phyloP scores from a whole-genome alignment of 371 early-diverging fungal genomes.

The Rhizopus sp. region DNA sequence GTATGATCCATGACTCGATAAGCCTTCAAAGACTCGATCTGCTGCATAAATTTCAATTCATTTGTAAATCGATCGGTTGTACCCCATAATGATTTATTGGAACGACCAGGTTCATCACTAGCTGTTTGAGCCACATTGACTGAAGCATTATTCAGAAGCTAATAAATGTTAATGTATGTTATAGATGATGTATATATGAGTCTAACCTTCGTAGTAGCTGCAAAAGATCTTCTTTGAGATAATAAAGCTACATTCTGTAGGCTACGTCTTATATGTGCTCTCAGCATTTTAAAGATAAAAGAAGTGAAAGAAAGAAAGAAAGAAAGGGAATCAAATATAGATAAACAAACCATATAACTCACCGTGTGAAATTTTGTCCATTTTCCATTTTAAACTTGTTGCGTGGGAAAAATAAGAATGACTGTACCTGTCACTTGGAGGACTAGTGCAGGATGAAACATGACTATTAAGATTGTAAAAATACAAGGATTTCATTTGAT shows the following conservation, averaged over 20 bases:
- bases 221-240: constrained; percentile 17
- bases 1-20: constrained; percentile 93
- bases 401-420: constrained; percentile 19
- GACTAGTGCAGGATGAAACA: too few relatives aligned
- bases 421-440: too few relatives aligned
- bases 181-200: background rate
- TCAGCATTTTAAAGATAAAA: constrained; percentile 10
- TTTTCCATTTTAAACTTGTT: constrained; percentile 11
- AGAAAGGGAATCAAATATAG: background rate
- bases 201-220: constrained; percentile 14
- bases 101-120: background rate
- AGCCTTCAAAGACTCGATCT: constrained; percentile 70
- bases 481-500: too few relatives aligned
- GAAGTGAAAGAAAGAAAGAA: constrained; percentile 2
- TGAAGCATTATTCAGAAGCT: constrained; percentile 12
- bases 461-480: too few relatives aligned
- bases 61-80: constrained; percentile 29
- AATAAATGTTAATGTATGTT: background rate
- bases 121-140: constrained; percentile 2
- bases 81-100: constrained; percentile 2
- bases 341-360: constrained; percentile 1
- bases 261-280: background rate
- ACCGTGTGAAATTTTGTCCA: constrained; percentile 19
- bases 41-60: constrained; percentile 50
- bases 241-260: background rate